Conservation (phyloP, 345 rosid genomes). For the Citrus medica region DNA sequence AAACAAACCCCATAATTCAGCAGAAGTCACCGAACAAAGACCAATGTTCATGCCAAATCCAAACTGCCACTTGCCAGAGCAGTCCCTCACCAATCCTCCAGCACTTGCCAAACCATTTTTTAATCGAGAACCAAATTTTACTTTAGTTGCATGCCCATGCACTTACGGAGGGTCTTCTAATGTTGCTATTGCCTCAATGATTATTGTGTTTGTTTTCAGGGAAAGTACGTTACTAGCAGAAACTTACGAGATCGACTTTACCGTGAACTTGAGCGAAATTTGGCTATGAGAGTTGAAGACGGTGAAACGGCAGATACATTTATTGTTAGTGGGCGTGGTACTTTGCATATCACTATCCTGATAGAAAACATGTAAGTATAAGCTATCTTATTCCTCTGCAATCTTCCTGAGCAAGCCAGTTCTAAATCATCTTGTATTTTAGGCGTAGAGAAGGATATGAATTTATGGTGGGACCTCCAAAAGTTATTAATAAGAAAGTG, state of each 20-base stretch:
- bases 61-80: too few relatives aligned
- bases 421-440: constrained; percentile 29
- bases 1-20: too few relatives aligned
- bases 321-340: constrained; percentile 93
- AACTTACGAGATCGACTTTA: constrained; percentile 87
- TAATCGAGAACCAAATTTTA: too few relatives aligned
- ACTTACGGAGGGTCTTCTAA: background rate
- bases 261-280: constrained; percentile 91
- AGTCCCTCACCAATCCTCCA: too few relatives aligned
- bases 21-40: too few relatives aligned
- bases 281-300: constrained; percentile 98
- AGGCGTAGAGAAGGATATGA: constrained; percentile 99
- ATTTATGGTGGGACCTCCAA: constrained; percentile 98
- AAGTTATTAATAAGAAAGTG: constrained; percentile 81
- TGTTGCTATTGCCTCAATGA: background rate
- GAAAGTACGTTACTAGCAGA: constrained; percentile 94
- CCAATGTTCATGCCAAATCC: too few relatives aligned
- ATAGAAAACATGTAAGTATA: constrained; percentile 84
- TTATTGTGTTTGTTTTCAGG: constrained; percentile 42
- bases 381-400: constrained; percentile 19
- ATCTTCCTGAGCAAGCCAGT: constrained; percentile 17
- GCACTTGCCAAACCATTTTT: too few relatives aligned
- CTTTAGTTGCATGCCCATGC: background rate
- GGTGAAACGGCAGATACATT: constrained; percentile 98
- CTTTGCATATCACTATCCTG: constrained; percentile 90